A percentile compares a stretch with the other conserved stretches of the same genome.
phyloP scores from a whole-genome alignment of 2,329 filamentous ascomycete species.

The Arthrinium phaeospermum region DNA sequence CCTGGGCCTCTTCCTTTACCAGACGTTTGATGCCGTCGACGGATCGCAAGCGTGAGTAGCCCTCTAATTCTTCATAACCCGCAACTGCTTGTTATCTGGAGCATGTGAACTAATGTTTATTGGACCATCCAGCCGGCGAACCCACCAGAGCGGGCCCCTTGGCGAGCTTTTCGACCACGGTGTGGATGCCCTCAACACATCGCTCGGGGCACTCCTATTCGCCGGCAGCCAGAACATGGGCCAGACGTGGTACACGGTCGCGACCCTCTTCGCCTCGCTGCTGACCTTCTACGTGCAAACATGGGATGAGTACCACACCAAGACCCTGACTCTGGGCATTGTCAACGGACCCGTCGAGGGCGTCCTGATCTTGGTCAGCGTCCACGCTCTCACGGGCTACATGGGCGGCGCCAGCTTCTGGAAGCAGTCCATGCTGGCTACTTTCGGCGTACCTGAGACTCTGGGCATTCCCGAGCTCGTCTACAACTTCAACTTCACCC shows the following conservation, averaged over 20 bases:
- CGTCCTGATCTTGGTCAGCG: constrained; percentile 78
- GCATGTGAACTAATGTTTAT: constrained; percentile 16
- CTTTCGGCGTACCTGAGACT: constrained; percentile 69
- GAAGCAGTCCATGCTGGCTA: constrained; percentile 80
- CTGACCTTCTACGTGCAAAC: constrained; percentile 99
- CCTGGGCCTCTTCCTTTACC: constrained; percentile 88
- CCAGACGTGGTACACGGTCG: constrained; percentile 87
- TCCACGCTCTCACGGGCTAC: constrained; percentile 84
- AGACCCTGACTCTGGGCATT: constrained; percentile 89
- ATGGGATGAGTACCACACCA: constrained; percentile 99
- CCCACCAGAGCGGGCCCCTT: constrained; percentile 87
- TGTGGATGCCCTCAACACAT: constrained; percentile 95
- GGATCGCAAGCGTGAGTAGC: constrained; percentile 82
- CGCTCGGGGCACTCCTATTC: constrained; percentile 91
- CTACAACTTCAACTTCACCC: constrained; percentile 84
- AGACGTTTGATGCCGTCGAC: constrained; percentile 98
- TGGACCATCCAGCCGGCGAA: constrained; percentile 68
- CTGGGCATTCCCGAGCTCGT: constrained; percentile 70
- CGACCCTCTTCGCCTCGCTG: constrained; percentile 81
- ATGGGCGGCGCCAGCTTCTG: constrained; percentile 92
- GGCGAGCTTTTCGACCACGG: constrained; percentile 98
- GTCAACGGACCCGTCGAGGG: constrained; percentile 96
- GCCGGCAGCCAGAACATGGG: constrained; percentile 92
- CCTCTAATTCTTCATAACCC: neutral
- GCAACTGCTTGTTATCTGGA: constrained; percentile 16